Percentiles rank a stretch among this genome's conserved stretches.
phyloP scores from a whole-genome alignment of 2,329 filamentous ascomycete species.

The Cladosporium colombiae region DNA sequence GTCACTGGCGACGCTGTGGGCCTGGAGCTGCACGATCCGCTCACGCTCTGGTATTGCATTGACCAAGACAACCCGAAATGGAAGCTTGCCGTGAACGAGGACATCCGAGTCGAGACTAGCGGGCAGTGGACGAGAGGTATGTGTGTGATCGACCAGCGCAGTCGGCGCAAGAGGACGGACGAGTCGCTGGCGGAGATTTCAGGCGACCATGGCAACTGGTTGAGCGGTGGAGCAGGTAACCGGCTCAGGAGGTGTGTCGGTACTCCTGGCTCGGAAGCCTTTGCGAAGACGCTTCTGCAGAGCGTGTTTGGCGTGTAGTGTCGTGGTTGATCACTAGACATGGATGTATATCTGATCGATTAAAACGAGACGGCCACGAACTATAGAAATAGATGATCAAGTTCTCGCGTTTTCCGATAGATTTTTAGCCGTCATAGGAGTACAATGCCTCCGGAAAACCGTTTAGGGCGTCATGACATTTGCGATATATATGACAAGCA shows the following conservation, averaged over 20 bases:
- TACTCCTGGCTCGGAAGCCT: conserved; percentile 59
- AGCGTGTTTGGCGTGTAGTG: conserved; percentile 24
- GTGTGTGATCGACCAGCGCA: conserved; percentile 78
- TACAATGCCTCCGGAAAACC: no score
- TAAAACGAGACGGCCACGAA: neutral
- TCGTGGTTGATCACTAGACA: neutral
- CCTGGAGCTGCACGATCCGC: conserved; percentile 51
- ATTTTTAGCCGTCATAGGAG: no score
- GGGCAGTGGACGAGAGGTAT: conserved; percentile 96
- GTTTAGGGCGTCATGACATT: no score
- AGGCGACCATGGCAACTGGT: conserved; percentile 75
- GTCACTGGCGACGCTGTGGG: conserved; percentile 40
- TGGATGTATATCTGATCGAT: neutral
- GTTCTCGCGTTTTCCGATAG: no score
- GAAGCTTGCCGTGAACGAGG: conserved; percentile 57
- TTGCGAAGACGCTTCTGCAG: conserved; percentile 25
- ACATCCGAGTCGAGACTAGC: conserved; percentile 83
- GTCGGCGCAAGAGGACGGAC: conserved; percentile 53
- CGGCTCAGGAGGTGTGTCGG: conserved; percentile 71
- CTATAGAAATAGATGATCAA: neutral
- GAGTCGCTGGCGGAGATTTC: conserved; percentile 57
- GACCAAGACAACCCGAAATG: conserved; percentile 33
- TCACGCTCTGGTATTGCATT: conserved; percentile 41
- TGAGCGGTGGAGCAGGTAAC: conserved; percentile 74
- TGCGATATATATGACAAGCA: no score